These are phyloP conservation scores for Penicillium oxalicum DNA, from an alignment of 2,329 filamentous ascomycete species.

Conservation along the genomic window DNA sequence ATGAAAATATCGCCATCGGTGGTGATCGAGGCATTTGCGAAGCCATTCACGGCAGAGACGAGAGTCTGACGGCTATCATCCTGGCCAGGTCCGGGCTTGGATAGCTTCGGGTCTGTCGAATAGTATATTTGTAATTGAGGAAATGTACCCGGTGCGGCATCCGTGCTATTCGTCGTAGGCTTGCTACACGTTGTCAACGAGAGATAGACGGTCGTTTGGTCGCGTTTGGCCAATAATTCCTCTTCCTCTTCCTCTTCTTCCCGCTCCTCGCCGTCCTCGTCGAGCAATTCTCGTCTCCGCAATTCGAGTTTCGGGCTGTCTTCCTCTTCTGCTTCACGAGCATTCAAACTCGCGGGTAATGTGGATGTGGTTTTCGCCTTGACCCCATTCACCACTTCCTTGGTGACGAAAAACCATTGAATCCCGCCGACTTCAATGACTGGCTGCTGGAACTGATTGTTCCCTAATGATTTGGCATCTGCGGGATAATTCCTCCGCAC, in stretches of 20 bases:
- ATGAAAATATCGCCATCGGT: conserved; percentile 67
- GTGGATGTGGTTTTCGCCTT: conserved; percentile 31
- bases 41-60: conserved; percentile 60
- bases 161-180: conserved; percentile 52
- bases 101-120: conserved; percentile 59
- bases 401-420: conserved; percentile 59
- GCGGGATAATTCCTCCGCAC: conserved; percentile 51
- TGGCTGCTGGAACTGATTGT: conserved; percentile 58
- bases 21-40: conserved; percentile 58
- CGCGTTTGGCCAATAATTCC: conserved; percentile 22
- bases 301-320: conserved; percentile 7
- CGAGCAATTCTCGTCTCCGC: conserved; percentile 12
- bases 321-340: conserved; percentile 20
- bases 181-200: conserved; percentile 82
- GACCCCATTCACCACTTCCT: conserved; percentile 47
- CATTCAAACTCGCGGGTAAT: conserved; percentile 24
- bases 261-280: not conserved
- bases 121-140: conserved; percentile 75
- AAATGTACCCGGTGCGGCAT: conserved; percentile 41
- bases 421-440: conserved; percentile 60
- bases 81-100: conserved; percentile 58
- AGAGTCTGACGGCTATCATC: conserved; percentile 38
- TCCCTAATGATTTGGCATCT: conserved; percentile 48
- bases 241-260: too few species aligned
- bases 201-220: conserved; percentile 59